phyloP scores from a whole-genome alignment of 2,329 filamentous ascomycete genomes.

The Paraphaeosphaeria sporulosa region DNA sequence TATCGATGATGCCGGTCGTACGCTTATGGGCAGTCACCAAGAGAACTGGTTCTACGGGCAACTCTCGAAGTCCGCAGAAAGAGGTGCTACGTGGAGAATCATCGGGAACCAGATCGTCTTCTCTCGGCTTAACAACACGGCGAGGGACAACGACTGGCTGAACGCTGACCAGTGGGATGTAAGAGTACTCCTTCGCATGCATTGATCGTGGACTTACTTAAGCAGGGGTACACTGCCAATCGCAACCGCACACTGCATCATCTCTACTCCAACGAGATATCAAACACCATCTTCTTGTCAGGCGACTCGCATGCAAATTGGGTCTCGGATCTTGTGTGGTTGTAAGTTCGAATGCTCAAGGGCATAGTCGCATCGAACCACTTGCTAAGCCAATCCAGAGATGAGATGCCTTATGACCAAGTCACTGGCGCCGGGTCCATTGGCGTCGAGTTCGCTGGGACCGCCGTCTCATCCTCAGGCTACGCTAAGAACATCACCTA shows the following conservation, averaged over 20 bases:
- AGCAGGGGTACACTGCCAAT: constrained; percentile 69
- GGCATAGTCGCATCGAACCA: not conserved
- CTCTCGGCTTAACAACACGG: constrained; percentile 37
- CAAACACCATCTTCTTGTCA: constrained; percentile 74
- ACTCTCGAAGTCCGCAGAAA: constrained; percentile 62
- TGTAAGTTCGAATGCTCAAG: constrained; percentile 3
- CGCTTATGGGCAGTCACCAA: constrained; percentile 73
- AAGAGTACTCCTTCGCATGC: constrained; percentile 4
- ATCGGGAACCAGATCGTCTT: constrained; percentile 70
- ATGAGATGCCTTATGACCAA: constrained; percentile 46
- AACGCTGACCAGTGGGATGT: constrained; percentile 68
- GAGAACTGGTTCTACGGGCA: constrained; percentile 68
- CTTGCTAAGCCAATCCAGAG: constrained; percentile 26
- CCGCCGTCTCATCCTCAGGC: constrained; percentile 68
- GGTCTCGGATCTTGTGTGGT: constrained; percentile 54
- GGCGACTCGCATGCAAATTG: constrained; percentile 74
- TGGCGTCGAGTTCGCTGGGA: constrained; percentile 64
- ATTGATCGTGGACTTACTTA: not conserved
- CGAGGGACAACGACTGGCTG: constrained; percentile 24
- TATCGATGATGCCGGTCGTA: constrained; percentile 69
- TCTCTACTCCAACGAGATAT: constrained; percentile 70
- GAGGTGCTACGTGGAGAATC: constrained; percentile 72
- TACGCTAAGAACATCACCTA: constrained; percentile 60
- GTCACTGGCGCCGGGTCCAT: constrained; percentile 49
- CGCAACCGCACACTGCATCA: constrained; percentile 73